A percentile compares a stretch with the other conserved stretches of the same genome.
phyloP scores from a whole-genome alignment of 73 alveolate genomes.

The Blepharisma stoltei region DNA sequence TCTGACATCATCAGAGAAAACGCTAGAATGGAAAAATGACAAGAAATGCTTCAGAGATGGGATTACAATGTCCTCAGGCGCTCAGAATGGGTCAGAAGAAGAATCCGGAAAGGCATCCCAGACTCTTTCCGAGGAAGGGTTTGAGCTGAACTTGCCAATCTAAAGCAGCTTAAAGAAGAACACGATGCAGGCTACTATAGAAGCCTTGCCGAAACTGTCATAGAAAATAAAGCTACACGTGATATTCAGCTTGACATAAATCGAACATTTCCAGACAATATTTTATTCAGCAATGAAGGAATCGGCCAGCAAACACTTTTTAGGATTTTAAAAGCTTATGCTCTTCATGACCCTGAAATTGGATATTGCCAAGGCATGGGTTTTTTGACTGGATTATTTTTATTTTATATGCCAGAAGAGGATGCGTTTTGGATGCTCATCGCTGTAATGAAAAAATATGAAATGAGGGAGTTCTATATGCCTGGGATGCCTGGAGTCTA shows the following conservation, averaged over 20 bases:
- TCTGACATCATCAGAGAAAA: no score
- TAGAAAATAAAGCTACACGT: neutral
- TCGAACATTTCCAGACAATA: conserved; percentile 7
- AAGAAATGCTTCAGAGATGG: no score
- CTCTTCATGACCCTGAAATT: neutral
- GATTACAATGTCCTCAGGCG: no score
- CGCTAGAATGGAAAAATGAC: no score
- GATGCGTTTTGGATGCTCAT: conserved; percentile 50
- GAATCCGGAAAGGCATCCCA: no score
- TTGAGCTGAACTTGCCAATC: no score
- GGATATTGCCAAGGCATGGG: conserved; percentile 28
- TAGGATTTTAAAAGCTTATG: neutral
- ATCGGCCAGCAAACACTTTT: neutral
- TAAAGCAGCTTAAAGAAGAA: no score
- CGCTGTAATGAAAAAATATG: neutral
- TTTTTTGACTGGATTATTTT: neutral
- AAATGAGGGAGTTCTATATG: neutral
- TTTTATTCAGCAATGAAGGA: neutral
- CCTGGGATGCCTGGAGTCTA: conserved; percentile 17
- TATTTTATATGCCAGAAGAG: conserved; percentile 35
- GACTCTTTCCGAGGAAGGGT: no score
- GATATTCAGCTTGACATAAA: neutral
- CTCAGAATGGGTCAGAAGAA: no score
- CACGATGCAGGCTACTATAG: no score
- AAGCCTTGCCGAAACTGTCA: neutral